Evolutionary conservation across 106 monocot species (phyloP).

Genomic region (Phalaenopsis equestris): DNA sequence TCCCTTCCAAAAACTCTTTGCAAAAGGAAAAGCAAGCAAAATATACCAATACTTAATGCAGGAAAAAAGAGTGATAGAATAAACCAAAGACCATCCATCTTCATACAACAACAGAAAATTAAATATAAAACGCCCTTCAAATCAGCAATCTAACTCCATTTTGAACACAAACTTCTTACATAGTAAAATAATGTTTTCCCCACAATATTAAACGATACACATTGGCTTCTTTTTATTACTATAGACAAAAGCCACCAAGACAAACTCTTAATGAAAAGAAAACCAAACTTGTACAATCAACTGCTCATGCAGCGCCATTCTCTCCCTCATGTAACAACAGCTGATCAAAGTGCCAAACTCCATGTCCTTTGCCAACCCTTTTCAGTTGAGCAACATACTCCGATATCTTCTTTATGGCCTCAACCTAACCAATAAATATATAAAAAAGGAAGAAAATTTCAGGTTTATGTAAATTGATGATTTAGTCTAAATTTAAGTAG

Average conservation of each 20-base stretch:
- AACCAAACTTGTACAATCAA: not conserved
- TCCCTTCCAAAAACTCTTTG: no score
- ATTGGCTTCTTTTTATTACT: no score
- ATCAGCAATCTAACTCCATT: not conserved
- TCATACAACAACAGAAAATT: not conserved
- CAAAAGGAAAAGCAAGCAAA: no score
- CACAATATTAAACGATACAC: no score
- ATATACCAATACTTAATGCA: no score
- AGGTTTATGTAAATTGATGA: no score
- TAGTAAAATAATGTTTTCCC: no score
- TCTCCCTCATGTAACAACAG: constrained; percentile 53
- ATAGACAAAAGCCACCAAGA: not conserved
- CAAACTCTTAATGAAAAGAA: not conserved
- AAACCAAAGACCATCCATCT: no score
- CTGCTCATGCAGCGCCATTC: constrained; percentile 20
- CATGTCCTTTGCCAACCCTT: constrained; percentile 92
- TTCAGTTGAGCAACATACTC: constrained; percentile 89
- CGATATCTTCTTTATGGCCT: constrained; percentile 88
- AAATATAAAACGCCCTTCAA: not conserved
- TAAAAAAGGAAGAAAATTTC: no score
- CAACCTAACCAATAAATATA: constrained; percentile 39
- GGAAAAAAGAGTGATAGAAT: no score
- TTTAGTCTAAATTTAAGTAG: no score
- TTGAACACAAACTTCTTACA: no score
- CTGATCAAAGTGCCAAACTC: constrained; percentile 96